Base-by-base conservation (phyloP, 2,329 filamentous ascomycete genomes). In the Colletotrichum brevisporum region DNA sequence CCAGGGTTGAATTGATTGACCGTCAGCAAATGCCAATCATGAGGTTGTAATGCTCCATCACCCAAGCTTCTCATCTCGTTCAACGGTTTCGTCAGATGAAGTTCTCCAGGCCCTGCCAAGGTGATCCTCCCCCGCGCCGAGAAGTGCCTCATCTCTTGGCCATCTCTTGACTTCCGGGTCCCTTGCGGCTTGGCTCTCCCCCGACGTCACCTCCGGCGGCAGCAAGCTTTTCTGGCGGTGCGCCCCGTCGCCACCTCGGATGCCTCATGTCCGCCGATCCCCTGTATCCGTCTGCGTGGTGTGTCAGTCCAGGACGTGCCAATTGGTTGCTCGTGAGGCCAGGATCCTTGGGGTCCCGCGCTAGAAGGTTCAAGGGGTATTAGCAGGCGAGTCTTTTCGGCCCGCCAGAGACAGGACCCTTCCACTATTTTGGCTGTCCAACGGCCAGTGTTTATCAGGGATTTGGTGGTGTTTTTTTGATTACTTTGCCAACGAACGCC, bases 101-200 rank as follows among this genome's bases (percentile, higher is more conserved):
- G 31, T 43, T 8, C 41, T 43, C 16, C 15, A 2, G 13, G 15
- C 13, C 16, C 50, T 55, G 66, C 62, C 62, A 69, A 69, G 66
- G 24, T 16, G 15, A n/a, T 24, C 18, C 27, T 26, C n/a, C 24
- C 60, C 39, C 55, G 41, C 31, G 62, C 66, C 62, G 61, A 65
- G 65, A 67, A 48, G 54, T 53, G 54, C 62, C 55, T 67, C 55
- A 67, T 67, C 67, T 69, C 67, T 69, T 69, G 67, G 67, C 63
- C 63, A 63, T 68, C 57, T 63, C 66, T 59, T 66, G 51, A 47
- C 50, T 10, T 21, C n/a, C 10, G 31, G 31, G 31, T 45, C 16
- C 15, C 36, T 10, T 39, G 31, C 27, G 36, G 16, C 67, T 63
- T 67, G 62, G 67, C 67, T 36, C 50, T 55, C 27, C 53, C 65